Conservation (phyloP, 2,329 filamentous ascomycete genomes). For the Colletotrichum musicola region DNA sequence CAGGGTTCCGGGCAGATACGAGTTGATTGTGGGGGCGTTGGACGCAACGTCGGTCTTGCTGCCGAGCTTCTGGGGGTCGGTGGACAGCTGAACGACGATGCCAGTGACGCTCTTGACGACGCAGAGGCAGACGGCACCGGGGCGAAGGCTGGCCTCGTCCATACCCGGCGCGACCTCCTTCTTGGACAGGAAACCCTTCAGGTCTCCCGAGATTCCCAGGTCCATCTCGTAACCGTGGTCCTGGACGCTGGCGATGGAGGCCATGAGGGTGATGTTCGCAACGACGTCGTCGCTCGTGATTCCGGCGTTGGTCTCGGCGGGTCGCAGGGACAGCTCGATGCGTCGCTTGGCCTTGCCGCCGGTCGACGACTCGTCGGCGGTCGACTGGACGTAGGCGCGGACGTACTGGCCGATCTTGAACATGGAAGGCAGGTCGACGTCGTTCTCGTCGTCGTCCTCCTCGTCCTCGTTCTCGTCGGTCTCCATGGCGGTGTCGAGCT, state of each 20-base stretch:
- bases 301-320: constrained; percentile 81
- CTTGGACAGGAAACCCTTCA: constrained; percentile 87
- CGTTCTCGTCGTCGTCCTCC: constrained; percentile 63
- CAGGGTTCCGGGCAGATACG: constrained; percentile 91
- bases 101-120: constrained; percentile 82
- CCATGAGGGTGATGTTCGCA: constrained; percentile 83
- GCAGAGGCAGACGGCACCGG: constrained; percentile 88
- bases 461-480: constrained; percentile 66
- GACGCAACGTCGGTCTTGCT: constrained; percentile 75
- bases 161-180: constrained; percentile 80
- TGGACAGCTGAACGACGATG: constrained; percentile 88
- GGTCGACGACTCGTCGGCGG: constrained; percentile 71
- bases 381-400: constrained; percentile 85
- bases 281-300: constrained; percentile 80
- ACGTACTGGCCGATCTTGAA: constrained; percentile 91
- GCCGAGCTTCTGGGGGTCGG: constrained; percentile 77
- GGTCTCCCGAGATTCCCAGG: constrained; percentile 74
- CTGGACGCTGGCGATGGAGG: constrained; percentile 90
- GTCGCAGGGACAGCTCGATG: constrained; percentile 89
- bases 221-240: constrained; percentile 97
- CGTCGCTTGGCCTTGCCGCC: constrained; percentile 78
- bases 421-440: constrained; percentile 78
- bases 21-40: constrained; percentile 87
- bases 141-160: constrained; percentile 77
- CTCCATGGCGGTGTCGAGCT: constrained; percentile 77